Evolutionary conservation across 2,329 filamentous ascomycete species (phyloP), one percentile per base, ranked within the genome.

Genomic region (Atkinsonella texensis): DNA sequence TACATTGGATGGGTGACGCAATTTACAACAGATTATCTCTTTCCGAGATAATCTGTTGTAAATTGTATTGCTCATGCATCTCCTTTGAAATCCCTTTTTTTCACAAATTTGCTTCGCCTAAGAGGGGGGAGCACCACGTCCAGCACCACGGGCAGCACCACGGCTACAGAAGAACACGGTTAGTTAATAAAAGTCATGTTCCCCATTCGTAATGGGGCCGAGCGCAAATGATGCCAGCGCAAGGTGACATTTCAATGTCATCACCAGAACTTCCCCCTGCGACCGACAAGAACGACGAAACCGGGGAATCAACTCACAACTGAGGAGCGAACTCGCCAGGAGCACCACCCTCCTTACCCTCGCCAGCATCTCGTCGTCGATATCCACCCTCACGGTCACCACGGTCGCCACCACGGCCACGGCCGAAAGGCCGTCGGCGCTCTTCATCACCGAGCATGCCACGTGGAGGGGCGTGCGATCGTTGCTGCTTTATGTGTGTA

Each of bases 401-500:
- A 62, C 83, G 85, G 68, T 77, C 80, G 31, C 53, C 53, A 61
- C 84, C 84, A 75, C 82, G 79, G 68, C 86, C 84, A 77, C 88
- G 85, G 74, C 87, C 85, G 68, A 87, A 88, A 63, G 86, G 84
- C 75, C 89, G 84, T 70, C 85, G 88, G 75, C 79, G 79, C 70
- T 84, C 81, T 59, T 79, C 76, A 71, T 95, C 90, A 66, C 89
- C 89, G 79, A 97, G 84, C 93, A 98, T 97, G 71, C 93, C 93
- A 69, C 93, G 90, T 70, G 93, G 91, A 74, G 91, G 91, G 77
- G 89, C 90, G 77, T 96, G 89, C 67, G 89, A 93, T 75, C 93
- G 89, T 83, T 96, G 89, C 81, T 96, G 90, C 88, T 98, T 98
- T 80, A 98, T 97, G 86, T 98, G 93, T 69, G 93, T 98, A 69